Percentiles rank a stretch among this genome's conserved stretches.
Evolutionary conservation across 169 alveolate species (phyloP).

Genomic region (Fabrea salina): DNA sequence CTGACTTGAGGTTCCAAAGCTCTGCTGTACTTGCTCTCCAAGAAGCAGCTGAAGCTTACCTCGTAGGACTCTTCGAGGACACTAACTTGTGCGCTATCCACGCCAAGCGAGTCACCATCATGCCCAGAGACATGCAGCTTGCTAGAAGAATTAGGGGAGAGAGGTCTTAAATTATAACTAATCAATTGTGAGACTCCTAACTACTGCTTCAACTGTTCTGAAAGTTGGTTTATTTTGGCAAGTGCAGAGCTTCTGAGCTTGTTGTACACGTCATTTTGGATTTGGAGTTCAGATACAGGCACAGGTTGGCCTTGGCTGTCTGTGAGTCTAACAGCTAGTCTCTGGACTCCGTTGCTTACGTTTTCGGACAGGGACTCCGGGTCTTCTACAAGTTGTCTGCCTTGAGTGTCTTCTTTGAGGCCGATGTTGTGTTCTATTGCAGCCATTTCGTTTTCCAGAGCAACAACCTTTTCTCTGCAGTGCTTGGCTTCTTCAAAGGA

Average conservation of each 20-base stretch:
- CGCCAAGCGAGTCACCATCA: slow-evolving; percentile 98
- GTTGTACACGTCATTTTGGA: background rate
- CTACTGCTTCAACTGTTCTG: background rate
- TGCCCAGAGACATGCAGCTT: slow-evolving; percentile 98
- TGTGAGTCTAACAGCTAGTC: slow-evolving; percentile 11
- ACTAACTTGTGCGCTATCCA: slow-evolving; percentile 99
- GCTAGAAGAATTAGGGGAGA: slow-evolving; percentile 99
- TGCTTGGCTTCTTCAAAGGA: background rate
- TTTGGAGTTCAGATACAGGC: background rate
- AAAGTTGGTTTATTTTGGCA: background rate
- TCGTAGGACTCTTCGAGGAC: slow-evolving; percentile 98
- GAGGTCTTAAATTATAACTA: slow-evolving; percentile 65
- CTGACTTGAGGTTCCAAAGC: slow-evolving; percentile 98
- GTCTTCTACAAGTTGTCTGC: background rate
- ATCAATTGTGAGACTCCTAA: no score
- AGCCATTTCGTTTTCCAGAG: background rate
- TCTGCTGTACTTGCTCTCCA: slow-evolving; percentile 98
- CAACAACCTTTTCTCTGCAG: background rate
- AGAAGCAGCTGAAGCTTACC: slow-evolving; percentile 99
- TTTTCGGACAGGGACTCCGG: slow-evolving; percentile 10
- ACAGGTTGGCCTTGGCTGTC: slow-evolving; percentile 10
- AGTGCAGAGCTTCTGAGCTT: background rate
- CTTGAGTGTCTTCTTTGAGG: background rate
- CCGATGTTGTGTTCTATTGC: slow-evolving; percentile 8
- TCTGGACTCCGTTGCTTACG: slow-evolving; percentile 24